Percentiles rank a stretch among this genome's conserved stretches.
phyloP scores from a whole-genome alignment of 163 green algal genomes.

The Scenedesmus sp. region DNA sequence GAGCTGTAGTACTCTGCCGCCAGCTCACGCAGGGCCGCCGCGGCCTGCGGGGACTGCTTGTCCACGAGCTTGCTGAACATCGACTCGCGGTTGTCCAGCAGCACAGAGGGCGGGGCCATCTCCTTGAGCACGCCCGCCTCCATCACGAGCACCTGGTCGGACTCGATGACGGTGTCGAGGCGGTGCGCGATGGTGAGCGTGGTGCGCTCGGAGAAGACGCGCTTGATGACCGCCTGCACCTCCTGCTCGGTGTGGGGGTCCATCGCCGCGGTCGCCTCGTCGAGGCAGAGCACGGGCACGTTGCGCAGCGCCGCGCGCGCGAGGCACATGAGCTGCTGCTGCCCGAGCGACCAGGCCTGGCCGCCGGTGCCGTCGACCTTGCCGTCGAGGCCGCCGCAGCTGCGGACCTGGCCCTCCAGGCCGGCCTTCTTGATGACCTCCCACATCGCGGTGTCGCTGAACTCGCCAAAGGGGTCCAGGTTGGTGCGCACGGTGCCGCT shows the following conservation, averaged over 20 bases:
- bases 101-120: constrained; percentile 39
- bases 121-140: constrained; percentile 59
- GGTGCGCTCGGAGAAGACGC: constrained; percentile 64
- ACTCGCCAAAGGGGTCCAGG: constrained; percentile 56
- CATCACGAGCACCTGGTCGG: constrained; percentile 64
- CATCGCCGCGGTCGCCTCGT: constrained; percentile 69
- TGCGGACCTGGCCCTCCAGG: constrained; percentile 63
- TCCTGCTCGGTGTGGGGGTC: constrained; percentile 66
- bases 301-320: constrained; percentile 54
- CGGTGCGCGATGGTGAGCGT: constrained; percentile 69
- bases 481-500: constrained; percentile 53
- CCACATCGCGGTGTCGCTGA: constrained; percentile 69
- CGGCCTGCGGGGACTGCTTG: constrained; percentile 39
- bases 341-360: constrained; percentile 68
- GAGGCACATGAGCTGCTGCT: constrained; percentile 69
- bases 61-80: constrained; percentile 64
- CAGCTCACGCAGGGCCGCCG: constrained; percentile 45
- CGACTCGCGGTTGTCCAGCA: constrained; percentile 45
- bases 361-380: constrained; percentile 66
- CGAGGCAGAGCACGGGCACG: constrained; percentile 61
- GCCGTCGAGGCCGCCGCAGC: constrained; percentile 59
- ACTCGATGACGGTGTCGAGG: constrained; percentile 68
- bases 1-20: constrained; percentile 31
- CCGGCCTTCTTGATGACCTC: constrained; percentile 61
- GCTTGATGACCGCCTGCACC: constrained; percentile 62